phyloP scores from a whole-genome alignment of 371 early-diverging fungal genomes.

The Cokeromyces recurvatus region DNA sequence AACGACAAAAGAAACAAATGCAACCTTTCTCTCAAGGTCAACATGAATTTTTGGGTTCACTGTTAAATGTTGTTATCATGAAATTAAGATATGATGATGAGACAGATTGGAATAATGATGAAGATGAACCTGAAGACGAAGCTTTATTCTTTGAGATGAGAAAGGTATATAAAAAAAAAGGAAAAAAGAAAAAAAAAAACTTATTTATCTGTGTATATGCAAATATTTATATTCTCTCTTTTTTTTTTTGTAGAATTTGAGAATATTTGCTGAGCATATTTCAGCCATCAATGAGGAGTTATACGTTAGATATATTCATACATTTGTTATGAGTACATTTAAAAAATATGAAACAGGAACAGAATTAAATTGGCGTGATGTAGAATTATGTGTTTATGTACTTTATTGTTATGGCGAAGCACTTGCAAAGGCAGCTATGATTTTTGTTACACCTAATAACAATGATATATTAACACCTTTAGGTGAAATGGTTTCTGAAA shows the following conservation, averaged over 20 bases:
- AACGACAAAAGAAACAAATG: slow-evolving; percentile 64
- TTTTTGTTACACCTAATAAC: slow-evolving; percentile 47
- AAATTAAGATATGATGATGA: slow-evolving; percentile 92
- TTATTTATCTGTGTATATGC: background rate
- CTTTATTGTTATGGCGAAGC: slow-evolving; percentile 76
- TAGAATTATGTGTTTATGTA: slow-evolving; percentile 78
- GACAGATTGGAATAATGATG: slow-evolving; percentile 69
- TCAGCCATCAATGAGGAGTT: slow-evolving; percentile 60
- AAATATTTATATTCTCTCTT: background rate
- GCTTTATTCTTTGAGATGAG: slow-evolving; percentile 69
- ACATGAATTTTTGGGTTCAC: slow-evolving; percentile 60
- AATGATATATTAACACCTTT: slow-evolving; percentile 52
- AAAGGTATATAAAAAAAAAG: slow-evolving; percentile 42
- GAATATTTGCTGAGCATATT: slow-evolving; percentile 69
- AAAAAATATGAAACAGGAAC: slow-evolving; percentile 46
- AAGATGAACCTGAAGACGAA: slow-evolving; percentile 76
- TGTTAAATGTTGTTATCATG: slow-evolving; percentile 70
- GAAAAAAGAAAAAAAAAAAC: background rate
- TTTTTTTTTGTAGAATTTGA: slow-evolving; percentile 50
- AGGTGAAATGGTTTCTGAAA: slow-evolving; percentile 67
- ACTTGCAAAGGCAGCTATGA: slow-evolving; percentile 52
- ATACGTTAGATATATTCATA: slow-evolving; percentile 54
- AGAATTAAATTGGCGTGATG: slow-evolving; percentile 69
- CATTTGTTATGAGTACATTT: slow-evolving; percentile 56
- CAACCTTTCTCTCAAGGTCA: slow-evolving; percentile 60